Evolutionary conservation across 345 rosid species (phyloP), one percentile per base, ranked within the genome.

Genomic region (Cardiospermum halicacabum): DNA sequence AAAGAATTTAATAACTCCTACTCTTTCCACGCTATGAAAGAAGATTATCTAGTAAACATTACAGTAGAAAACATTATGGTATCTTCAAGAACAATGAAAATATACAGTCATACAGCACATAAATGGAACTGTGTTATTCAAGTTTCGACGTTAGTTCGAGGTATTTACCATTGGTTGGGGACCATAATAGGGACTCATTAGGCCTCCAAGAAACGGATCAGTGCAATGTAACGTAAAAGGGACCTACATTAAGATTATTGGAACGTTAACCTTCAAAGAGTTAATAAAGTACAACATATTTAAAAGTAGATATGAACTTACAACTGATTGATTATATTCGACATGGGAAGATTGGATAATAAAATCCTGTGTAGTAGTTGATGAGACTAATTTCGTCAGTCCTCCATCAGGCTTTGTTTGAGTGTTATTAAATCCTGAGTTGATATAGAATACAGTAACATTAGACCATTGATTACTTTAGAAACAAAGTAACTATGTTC

Each of bases 141-240:
- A 30, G n/a, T 28, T 12, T 53, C 53, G 1, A 26, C 27, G 26
- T 40, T 18, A 18, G 28, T 26, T 64, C 25, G 34, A 21, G 51
- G 32, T 62, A 68, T 80, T 75, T 58, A 86, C 97, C 60, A 69
- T 60, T 54, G 82, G 70, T 39, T 81, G 89, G 8, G 82, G 82
- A 24, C 74, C 74, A 59, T 76, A 79, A 61, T 78, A 62, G 48
- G 87, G 62, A 67, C 88, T 72, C 13, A 80, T 31, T 49, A 78
- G 34, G 42, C 86, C 77, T 26, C 86, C 72, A 34, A 55, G 72
- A 65, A 76, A 83, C 57, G 86, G 92, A 69, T 86, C 87, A 57
- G 79, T 75, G 76, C 70, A 80, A 59, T 77, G 85, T 65, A 77
- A 32, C 0, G 87, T 79, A 60, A 81, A 13, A 16, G 53, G 69